A percentile compares a stretch with the other conserved stretches of the same genome.
Evolutionary conservation across 805 yeast species (phyloP).

Genomic region (Barnettozyma sucrosica): DNA sequence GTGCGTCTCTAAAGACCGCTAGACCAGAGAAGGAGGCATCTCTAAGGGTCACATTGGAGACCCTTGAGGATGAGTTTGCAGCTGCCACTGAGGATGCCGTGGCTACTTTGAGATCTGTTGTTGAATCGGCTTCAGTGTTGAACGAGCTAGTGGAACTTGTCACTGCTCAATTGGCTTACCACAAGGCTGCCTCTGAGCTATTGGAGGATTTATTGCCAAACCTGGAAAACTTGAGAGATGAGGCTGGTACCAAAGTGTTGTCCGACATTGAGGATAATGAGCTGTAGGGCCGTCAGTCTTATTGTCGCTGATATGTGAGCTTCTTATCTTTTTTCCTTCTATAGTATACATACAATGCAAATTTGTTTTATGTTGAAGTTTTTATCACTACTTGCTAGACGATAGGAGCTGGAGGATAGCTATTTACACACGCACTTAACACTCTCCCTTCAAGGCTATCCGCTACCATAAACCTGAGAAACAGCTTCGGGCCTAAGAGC

Average conservation of each 20-base stretch:
- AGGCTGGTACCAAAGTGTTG: constrained; percentile 30
- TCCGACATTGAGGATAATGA: constrained; percentile 24
- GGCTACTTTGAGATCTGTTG: constrained; percentile 71
- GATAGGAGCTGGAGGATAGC: background rate
- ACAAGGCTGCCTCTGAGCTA: constrained; percentile 65
- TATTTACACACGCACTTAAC: too few species aligned
- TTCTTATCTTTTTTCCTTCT: background rate
- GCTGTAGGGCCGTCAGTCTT: constrained; percentile 11
- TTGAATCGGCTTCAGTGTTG: constrained; percentile 64
- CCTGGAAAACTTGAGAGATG: constrained; percentile 54
- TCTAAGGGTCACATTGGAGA: constrained; percentile 70
- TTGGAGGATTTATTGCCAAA: constrained; percentile 60
- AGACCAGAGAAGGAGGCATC: constrained; percentile 65
- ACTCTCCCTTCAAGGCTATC: too few species aligned
- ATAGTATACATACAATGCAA: background rate
- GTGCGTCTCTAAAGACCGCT: constrained; percentile 46
- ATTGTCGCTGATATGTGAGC: background rate
- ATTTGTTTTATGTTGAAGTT: background rate
- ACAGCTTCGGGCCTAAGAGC: too few species aligned
- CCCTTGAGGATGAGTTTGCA: constrained; percentile 84
- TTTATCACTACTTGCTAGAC: background rate
- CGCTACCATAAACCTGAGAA: too few species aligned
- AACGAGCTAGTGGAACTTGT: constrained; percentile 62
- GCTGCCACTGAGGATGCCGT: constrained; percentile 87
- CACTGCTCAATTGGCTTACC: constrained; percentile 76